Evolutionary conservation across 352 stramenopile genomes (phyloP).

Genomic region (Globisporangium viniferum): DNA sequence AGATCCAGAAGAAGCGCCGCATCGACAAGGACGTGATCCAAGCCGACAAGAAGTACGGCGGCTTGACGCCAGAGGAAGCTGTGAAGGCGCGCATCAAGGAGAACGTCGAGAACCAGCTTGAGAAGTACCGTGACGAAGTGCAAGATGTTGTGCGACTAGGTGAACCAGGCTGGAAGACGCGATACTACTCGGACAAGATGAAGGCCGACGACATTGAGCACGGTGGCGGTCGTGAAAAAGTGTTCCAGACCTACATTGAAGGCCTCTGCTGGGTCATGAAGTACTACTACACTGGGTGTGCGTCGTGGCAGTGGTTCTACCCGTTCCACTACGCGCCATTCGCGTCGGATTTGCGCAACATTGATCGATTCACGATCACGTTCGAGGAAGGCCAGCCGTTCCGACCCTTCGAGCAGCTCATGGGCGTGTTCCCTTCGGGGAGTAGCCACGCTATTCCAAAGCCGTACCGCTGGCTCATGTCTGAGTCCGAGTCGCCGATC

Average conservation of each 20-base stretch:
- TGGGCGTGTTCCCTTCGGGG: slow-evolving; percentile 97
- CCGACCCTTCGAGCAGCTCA: slow-evolving; percentile 96
- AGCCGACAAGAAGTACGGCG: slow-evolving; percentile 67
- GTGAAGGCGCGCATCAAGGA: slow-evolving; percentile 84
- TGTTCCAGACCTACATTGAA: slow-evolving; percentile 97
- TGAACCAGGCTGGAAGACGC: slow-evolving; percentile 96
- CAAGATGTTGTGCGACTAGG: slow-evolving; percentile 94
- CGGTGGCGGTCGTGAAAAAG: slow-evolving; percentile 83
- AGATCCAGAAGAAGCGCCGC: slow-evolving; percentile 76
- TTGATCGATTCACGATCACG: slow-evolving; percentile 86
- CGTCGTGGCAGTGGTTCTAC: slow-evolving; percentile 99
- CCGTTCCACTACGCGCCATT: slow-evolving; percentile 99
- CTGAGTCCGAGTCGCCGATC: slow-evolving; percentile 93
- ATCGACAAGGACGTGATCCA: slow-evolving; percentile 66
- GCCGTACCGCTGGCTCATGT: slow-evolving; percentile 95
- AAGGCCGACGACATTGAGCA: slow-evolving; percentile 84
- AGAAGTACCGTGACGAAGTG: slow-evolving; percentile 82
- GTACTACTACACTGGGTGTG: slow-evolving; percentile 99
- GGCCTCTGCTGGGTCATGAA: slow-evolving; percentile 98
- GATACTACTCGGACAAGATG: slow-evolving; percentile 88
- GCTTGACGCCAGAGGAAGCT: slow-evolving; percentile 58
- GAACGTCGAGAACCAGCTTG: slow-evolving; percentile 66
- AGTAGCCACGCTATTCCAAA: slow-evolving; percentile 93
- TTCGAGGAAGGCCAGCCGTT: slow-evolving; percentile 96
- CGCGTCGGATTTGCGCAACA: slow-evolving; percentile 89